Base-by-base conservation (phyloP, 139 green algal species). In the Tetradesmus lagerheimii region DNA sequence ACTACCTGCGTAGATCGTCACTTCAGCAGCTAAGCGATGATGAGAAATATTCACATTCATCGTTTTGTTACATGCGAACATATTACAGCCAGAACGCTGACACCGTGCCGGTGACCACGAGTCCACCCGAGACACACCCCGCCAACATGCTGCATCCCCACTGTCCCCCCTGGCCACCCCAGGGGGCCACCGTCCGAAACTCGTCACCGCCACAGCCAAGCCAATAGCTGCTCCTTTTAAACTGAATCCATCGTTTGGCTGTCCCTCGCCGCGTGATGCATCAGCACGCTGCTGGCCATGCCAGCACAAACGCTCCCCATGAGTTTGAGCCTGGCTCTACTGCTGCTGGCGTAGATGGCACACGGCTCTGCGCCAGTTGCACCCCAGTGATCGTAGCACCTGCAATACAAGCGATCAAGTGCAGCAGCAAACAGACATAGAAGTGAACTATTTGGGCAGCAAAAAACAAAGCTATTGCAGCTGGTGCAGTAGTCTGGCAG, bases 221-320 rank as follows among this genome's bases (percentile, higher is more conserved):
- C n/a, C n/a, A n/a, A n/a, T n/a, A n/a, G n/a, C n/a, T n/a, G n/a
- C n/a, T n/a, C n/a, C n/a, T n/a, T n/a, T n/a, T n/a, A n/a, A n/a
- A n/a, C n/a, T n/a, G n/a, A n/a, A n/a, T n/a, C n/a, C n/a, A n/a
- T n/a, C n/a, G n/a, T n/a, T n/a, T n/a, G n/a, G n/a, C n/a, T n/a
- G n/a, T n/a, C n/a, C n/a, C n/a, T n/a, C n/a, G n/a, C n/a, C n/a
- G n/a, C n/a, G n/a, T n/a, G n/a, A n/a, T n/a, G n/a, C 47, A 62
- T 78, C 67, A 78, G 67, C 31, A 38, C n/a, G n/a, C n/a, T 27
- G 9, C 67, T 29, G 85, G 85, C n/a, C 85, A 11, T 4, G 71
- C 85, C 41, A 89, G 34, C 43, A 89, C 85, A 74, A 39, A 89
- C 31, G 85, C 71, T 9, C 41, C 16, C 85, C 85, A 89, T n/a